phyloP scores from a whole-genome alignment of 108 stramenopile species.

The Stephanodiscus triporus region DNA sequence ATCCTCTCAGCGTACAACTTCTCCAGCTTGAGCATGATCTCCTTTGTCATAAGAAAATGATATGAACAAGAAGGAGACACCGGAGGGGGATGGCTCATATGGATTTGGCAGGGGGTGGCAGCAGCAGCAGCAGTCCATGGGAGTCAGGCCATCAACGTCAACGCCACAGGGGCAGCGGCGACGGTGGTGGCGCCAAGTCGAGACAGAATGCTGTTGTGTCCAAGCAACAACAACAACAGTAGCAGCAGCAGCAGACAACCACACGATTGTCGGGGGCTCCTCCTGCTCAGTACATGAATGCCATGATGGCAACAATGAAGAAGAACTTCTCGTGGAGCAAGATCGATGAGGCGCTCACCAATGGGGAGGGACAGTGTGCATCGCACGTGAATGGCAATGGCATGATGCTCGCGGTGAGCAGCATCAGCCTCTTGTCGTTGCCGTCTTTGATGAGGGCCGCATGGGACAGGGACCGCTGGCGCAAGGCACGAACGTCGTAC shows the following conservation, averaged over 20 bases:
- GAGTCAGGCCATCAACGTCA: not conserved
- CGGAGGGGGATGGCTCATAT: not conserved
- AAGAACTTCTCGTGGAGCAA: constrained; percentile 27
- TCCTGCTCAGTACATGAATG: constrained; percentile 15
- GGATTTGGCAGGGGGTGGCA: not conserved
- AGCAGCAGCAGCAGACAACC: not conserved
- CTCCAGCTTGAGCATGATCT: too few species aligned
- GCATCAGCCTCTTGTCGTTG: constrained; percentile 43
- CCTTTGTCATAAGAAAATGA: too few species aligned
- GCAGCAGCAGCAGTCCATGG: not conserved
- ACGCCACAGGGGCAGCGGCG: not conserved
- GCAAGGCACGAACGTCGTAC: constrained; percentile 41
- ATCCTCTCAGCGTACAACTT: too few species aligned
- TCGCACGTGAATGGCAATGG: constrained; percentile 20
- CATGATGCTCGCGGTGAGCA: constrained; percentile 15
- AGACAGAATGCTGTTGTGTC: not conserved
- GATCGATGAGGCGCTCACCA: constrained; percentile 29
- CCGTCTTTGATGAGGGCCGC: constrained; percentile 46
- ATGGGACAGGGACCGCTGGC: constrained; percentile 38
- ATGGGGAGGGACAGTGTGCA: not conserved
- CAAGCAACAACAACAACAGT: not conserved
- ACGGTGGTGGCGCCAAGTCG: not conserved
- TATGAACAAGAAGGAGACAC: constrained; percentile 21
- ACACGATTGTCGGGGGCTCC: not conserved
- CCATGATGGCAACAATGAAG: constrained; percentile 27